phyloP scores from a whole-genome alignment of 768 basidiomycete species.

The Glaciozyma martinii region DNA sequence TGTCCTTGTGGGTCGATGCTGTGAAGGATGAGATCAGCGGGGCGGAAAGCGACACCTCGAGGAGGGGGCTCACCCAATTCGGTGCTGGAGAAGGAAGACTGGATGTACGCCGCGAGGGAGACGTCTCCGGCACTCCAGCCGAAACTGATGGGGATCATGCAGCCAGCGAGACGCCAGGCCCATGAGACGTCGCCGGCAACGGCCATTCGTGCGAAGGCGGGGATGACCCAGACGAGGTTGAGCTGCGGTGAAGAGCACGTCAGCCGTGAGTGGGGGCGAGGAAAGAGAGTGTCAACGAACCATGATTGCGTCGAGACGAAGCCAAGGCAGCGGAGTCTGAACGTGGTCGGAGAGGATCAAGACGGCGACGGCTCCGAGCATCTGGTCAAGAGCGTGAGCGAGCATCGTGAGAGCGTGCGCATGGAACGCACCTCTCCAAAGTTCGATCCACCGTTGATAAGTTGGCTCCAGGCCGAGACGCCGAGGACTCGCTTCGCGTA shows the following conservation, averaged over 20 bases:
- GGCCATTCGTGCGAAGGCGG: constrained; percentile 26
- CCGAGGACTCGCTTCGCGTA: constrained; percentile 35
- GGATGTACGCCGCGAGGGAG: constrained; percentile 38
- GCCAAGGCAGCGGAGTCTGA: constrained; percentile 33
- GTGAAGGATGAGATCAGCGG: no score
- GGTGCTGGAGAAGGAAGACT: constrained; percentile 30
- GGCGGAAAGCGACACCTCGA: background rate
- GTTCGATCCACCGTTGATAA: constrained; percentile 37
- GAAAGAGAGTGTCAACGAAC: background rate
- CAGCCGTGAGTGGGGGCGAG: background rate
- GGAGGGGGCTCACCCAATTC: background rate
- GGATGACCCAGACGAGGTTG: constrained; percentile 36
- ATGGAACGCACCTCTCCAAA: constrained; percentile 20
- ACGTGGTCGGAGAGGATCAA: constrained; percentile 33
- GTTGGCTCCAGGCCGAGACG: constrained; percentile 35
- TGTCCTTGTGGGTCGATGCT: no score
- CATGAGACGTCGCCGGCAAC: constrained; percentile 20
- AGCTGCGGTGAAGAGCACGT: constrained; percentile 23
- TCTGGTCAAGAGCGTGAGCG: constrained; percentile 5
- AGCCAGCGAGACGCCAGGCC: constrained; percentile 34
- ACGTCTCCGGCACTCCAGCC: constrained; percentile 39
- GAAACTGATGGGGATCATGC: constrained; percentile 34
- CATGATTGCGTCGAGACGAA: constrained; percentile 28
- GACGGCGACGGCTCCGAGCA: constrained; percentile 33
- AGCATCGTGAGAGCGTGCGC: background rate